phyloP scores from a whole-genome alignment of 768 basidiomycete species.

The Leccinum ochraceum region DNA sequence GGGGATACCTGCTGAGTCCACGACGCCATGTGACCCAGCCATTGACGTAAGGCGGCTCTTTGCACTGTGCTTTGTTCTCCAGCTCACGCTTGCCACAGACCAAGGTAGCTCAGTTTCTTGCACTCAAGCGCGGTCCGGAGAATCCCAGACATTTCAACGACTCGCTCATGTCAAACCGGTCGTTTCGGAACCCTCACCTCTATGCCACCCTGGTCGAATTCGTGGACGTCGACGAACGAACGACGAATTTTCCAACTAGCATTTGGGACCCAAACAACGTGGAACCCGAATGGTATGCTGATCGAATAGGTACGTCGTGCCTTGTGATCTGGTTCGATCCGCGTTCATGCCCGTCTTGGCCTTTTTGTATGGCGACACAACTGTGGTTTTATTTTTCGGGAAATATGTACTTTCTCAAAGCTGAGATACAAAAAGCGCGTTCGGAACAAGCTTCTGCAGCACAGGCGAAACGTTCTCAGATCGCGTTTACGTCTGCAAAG shows the following conservation, averaged over 20 bases:
- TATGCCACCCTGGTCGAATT: conserved; percentile 95
- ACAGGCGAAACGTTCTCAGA: conserved; percentile 60
- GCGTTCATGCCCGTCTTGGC: conserved; percentile 29
- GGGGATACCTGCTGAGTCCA: conserved; percentile 69
- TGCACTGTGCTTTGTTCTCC: neutral
- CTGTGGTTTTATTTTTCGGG: neutral
- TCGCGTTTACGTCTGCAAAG: conserved; percentile 54
- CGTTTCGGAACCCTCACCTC: conserved; percentile 96
- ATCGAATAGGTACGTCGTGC: conserved; percentile 66
- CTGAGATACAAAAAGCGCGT: conserved; percentile 60
- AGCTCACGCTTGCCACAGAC: conserved; percentile 45
- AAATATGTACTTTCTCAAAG: conserved; percentile 38
- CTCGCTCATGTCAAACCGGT: conserved; percentile 87
- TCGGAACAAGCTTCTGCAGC: conserved; percentile 58
- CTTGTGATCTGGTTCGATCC: conserved; percentile 14
- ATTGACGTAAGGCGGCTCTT: conserved; percentile 49
- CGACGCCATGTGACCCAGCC: conserved; percentile 57
- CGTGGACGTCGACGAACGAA: conserved; percentile 84
- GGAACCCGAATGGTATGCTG: conserved; percentile 71
- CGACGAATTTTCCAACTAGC: conserved; percentile 74
- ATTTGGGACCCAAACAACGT: conserved; percentile 76
- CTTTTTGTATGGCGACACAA: conserved; percentile 10
- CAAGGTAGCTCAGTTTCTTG: conserved; percentile 78
- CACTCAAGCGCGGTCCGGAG: conserved; percentile 60
- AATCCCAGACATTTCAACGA: conserved; percentile 93